Evolutionary conservation across 176 grass and related monocot genomes (phyloP).

Genomic region (Eleusine indica): DNA sequence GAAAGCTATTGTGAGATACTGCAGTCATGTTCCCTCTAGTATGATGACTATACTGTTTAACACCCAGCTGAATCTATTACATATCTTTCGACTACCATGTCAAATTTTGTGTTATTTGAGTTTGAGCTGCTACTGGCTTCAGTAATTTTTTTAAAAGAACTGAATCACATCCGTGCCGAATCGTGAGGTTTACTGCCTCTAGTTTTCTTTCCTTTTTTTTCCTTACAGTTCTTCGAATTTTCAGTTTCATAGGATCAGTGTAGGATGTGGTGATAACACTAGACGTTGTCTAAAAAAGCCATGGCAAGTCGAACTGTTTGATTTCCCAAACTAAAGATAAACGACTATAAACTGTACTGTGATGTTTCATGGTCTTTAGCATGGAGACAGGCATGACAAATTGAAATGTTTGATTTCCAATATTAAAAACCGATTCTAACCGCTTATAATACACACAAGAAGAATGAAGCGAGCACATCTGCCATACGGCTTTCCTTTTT

Average conservation of each 20-base stretch:
- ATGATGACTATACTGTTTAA: background rate
- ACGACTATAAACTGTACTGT: background rate
- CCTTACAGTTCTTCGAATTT: background rate
- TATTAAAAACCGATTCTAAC: background rate
- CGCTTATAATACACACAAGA: too few species aligned
- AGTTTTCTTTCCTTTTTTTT: background rate
- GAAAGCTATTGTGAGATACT: background rate
- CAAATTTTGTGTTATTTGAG: background rate
- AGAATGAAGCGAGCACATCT: too few species aligned
- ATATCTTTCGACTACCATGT: background rate
- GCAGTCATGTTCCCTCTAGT: background rate
- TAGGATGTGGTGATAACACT: too few species aligned
- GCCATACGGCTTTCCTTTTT: too few species aligned
- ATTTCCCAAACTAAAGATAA: too few species aligned
- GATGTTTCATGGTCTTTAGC: background rate
- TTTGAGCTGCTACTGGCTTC: background rate
- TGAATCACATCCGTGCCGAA: background rate
- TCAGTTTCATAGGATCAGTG: background rate
- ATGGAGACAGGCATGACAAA: background rate
- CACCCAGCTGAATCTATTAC: too few species aligned
- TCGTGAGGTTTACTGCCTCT: background rate
- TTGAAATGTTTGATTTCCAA: background rate
- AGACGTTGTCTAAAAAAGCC: too few species aligned
- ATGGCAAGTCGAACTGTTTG: too few species aligned
- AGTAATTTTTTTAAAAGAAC: background rate